Base-by-base conservation (phyloP, 352 stramenopile genomes). In the Globisporangium middletonii region DNA sequence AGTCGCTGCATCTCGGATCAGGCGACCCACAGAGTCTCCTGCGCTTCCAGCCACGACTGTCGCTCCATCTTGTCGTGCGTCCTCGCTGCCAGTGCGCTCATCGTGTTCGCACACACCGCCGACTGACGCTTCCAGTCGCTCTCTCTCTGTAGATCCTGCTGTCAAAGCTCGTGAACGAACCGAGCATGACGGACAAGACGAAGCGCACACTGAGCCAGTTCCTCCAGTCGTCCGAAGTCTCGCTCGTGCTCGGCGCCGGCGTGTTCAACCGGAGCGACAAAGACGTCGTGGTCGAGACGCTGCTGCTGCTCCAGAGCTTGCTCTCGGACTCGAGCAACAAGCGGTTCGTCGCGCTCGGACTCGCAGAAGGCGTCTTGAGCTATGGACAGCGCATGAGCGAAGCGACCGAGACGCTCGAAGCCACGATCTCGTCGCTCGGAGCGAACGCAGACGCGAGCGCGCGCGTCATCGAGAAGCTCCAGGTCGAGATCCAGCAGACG, bases 201-300 rank as follows among this genome's bases (percentile, higher is more conserved):
- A 88, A 82, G 50, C 75, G 81, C 41, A 83, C 79, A 0, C 53
- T 92, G 28, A 79, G 63, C 30, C 81, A 89, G 59, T 89, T 90
- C 53, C 64, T 94, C 2, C 77, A 88, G 41, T 87, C 78, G 1
- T 72, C 81, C 13, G 83, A 92, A 53, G 82, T 94, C 0, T 72
- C 78, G 7, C 57, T 71, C 15, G 72, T 94, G 8, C 55, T 92
- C 15, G 69, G 72, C 3, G 67, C 79, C 15, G 83, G 77, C 18
- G 57, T 94, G 15, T 87, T 86, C 52, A 86, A 72, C 59, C 65
- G 68, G 41, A 71, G 58, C 23, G 70, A 89, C 53, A 94, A 92
- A 67, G 68, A 86, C 9, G 56, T 88, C 30, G 76, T 89, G 1
- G 69, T 85, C 0, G 77, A 92, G 27, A 75, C 80, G 3, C 57